A percentile compares a stretch with the other conserved stretches of the same genome.
Evolutionary conservation across 169 alveolate genomes (phyloP).

Genomic region (Plasmodium berghei): DNA sequence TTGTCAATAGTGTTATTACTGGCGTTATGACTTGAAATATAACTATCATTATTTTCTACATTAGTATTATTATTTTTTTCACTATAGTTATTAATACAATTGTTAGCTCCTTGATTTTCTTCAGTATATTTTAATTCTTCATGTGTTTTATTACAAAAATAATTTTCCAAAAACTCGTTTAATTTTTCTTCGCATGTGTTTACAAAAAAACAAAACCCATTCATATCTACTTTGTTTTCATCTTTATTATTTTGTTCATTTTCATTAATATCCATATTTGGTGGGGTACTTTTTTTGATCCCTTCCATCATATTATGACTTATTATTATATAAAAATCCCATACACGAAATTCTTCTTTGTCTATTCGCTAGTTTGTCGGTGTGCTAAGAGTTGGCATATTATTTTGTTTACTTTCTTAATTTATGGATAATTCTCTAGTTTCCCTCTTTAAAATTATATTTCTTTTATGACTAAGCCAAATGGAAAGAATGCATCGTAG

Average conservation of each 20-base stretch:
- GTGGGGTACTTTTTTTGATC: slow-evolving; percentile 14
- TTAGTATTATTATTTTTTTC: background rate
- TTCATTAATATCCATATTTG: slow-evolving; percentile 28
- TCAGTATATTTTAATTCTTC: slow-evolving; percentile 28
- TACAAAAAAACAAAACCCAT: slow-evolving; percentile 60
- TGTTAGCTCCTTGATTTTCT: slow-evolving; percentile 10
- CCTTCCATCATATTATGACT: slow-evolving; percentile 16
- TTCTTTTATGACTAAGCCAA: no score
- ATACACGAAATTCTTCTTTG: background rate
- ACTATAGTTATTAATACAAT: background rate
- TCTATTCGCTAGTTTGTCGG: background rate
- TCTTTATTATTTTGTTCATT: slow-evolving; percentile 50
- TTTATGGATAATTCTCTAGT: no score
- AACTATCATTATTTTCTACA: background rate
- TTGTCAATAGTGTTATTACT: background rate
- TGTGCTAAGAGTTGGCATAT: background rate
- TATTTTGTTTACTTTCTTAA: no score
- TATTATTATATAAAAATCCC: background rate
- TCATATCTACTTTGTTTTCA: slow-evolving; percentile 51
- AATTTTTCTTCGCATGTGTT: slow-evolving; percentile 66
- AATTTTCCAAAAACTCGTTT: slow-evolving; percentile 45
- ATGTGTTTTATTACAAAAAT: slow-evolving; percentile 24
- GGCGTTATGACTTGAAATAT: background rate
- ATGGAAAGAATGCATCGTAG: no score
- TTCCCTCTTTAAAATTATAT: no score